Evolutionary conservation across 1,284 basidiomycete species (phyloP).

Genomic region (Mycena citricolor): DNA sequence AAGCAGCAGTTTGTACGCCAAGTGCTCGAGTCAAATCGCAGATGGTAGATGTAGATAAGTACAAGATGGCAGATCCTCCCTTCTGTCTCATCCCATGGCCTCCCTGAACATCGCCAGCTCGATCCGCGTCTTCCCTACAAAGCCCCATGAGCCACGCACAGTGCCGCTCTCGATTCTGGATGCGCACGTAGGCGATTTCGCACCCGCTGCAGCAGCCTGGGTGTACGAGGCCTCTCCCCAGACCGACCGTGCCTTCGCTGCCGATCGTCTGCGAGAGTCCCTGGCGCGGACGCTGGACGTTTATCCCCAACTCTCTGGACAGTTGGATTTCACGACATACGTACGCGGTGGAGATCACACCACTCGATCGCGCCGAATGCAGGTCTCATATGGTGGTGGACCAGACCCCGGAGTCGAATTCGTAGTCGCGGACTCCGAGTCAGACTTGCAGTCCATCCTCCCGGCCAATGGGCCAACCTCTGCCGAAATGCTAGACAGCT

Average conservation of each 20-base stretch:
- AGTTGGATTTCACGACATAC: conserved; percentile 33
- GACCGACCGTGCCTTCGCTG: not conserved
- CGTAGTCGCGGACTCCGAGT: conserved; percentile 27
- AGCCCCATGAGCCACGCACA: not conserved
- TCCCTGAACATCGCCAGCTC: conserved; percentile 1
- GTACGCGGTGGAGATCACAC: conserved; percentile 30
- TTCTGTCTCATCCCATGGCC: no score
- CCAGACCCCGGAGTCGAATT: conserved; percentile 41
- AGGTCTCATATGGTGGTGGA: conserved; percentile 33
- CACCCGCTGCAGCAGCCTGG: conserved; percentile 13
- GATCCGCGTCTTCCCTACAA: conserved; percentile 13
- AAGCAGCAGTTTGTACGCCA: no score
- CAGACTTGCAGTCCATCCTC: conserved; percentile 16
- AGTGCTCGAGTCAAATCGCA: no score
- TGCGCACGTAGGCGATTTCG: conserved; percentile 16
- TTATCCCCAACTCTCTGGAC: conserved; percentile 43
- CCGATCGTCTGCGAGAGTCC: not conserved
- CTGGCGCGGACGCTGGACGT: conserved; percentile 27
- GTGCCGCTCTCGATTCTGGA: conserved; percentile 15
- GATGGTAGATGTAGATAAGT: no score
- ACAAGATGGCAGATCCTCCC: no score
- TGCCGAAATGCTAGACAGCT: conserved; percentile 15
- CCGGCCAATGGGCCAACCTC: conserved; percentile 24
- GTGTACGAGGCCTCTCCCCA: conserved; percentile 9
- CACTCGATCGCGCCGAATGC: conserved; percentile 35